A percentile compares a stretch with the other conserved stretches of the same genome.
These are phyloP conservation scores for Camelina neglecta DNA, from an alignment of 345 rosid species.

Conservation along the genomic window DNA sequence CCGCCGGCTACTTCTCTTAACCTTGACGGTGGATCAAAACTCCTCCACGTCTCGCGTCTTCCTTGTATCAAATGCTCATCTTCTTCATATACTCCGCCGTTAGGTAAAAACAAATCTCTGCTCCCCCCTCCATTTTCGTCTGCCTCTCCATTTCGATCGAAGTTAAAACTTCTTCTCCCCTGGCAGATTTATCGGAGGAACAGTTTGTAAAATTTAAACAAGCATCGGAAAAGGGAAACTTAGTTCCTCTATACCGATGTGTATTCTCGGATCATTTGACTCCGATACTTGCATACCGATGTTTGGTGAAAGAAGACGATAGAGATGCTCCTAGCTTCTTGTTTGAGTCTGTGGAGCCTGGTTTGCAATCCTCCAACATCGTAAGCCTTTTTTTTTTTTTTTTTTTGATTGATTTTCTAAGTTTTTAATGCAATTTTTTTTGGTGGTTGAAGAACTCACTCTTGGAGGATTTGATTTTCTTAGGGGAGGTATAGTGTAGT, in stretches of 20 bases:
- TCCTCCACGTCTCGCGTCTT: conserved; percentile 42
- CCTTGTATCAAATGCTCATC: conserved; percentile 46
- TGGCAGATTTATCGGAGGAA: conserved; percentile 48
- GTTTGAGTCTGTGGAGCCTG: conserved; percentile 91
- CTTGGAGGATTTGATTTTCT: not conserved
- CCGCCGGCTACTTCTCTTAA: conserved; percentile 38
- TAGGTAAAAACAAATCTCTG: conserved; percentile 18
- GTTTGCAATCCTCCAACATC: conserved; percentile 61
- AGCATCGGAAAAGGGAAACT: conserved; percentile 77
- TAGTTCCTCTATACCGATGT: conserved; percentile 71
- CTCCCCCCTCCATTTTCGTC: no score
- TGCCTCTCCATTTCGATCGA: not conserved
- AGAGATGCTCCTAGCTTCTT: conserved; percentile 96
- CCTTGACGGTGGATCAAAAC: conserved; percentile 41
- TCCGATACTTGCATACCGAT: conserved; percentile 86
- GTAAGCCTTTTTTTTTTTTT: conserved; percentile 39
- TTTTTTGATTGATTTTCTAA: no score
- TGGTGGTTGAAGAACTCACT: no score
- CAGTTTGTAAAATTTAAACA: conserved; percentile 62
- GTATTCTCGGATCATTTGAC: conserved; percentile 93
- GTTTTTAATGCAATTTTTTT: no score
- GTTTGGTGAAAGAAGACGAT: conserved; percentile 92
- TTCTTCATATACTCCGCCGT: conserved; percentile 52
- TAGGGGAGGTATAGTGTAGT: conserved; percentile 89
- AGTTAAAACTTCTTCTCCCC: not conserved